A percentile compares a stretch with the other conserved stretches of the same genome.
phyloP scores from a whole-genome alignment of 768 basidiomycete genomes.

The Russula sp. region DNA sequence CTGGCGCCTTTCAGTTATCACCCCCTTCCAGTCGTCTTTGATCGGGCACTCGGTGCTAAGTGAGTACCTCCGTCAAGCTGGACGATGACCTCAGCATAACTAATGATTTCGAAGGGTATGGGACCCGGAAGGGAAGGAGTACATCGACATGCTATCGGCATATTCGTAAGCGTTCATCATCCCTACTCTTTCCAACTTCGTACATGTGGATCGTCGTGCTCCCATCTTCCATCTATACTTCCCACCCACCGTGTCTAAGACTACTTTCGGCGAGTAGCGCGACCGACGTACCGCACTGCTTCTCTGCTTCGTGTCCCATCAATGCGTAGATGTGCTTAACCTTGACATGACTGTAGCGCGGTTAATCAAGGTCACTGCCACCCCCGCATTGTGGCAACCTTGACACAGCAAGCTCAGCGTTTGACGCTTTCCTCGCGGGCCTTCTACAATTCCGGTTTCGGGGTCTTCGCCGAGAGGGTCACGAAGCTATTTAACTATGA shows the following conservation, averaged over 20 bases:
- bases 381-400: slow-evolving; percentile 77
- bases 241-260: neutral
- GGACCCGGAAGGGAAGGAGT: slow-evolving; percentile 93
- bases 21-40: slow-evolving; percentile 92
- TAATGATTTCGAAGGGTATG: slow-evolving; percentile 56
- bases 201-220: neutral
- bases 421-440: slow-evolving; percentile 94
- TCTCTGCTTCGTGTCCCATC: neutral
- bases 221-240: neutral
- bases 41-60: slow-evolving; percentile 85
- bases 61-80: slow-evolving; percentile 51
- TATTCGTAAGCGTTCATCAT: slow-evolving; percentile 69
- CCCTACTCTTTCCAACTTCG: slow-evolving; percentile 11
- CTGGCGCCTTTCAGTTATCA: slow-evolving; percentile 71
- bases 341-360: slow-evolving; percentile 49
- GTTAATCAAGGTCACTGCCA: slow-evolving; percentile 97
- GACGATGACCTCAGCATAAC: slow-evolving; percentile 23
- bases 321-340: neutral
- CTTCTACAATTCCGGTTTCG: slow-evolving; percentile 92
- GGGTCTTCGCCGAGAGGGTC: slow-evolving; percentile 82
- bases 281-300: neutral
- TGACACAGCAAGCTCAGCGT: slow-evolving; percentile 80
- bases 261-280: neutral
- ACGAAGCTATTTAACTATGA: slow-evolving; percentile 87
- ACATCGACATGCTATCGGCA: slow-evolving; percentile 97